These are phyloP conservation scores for Exidia glandulosa DNA, from an alignment of 768 basidiomycete species.

Conservation along the genomic window DNA sequence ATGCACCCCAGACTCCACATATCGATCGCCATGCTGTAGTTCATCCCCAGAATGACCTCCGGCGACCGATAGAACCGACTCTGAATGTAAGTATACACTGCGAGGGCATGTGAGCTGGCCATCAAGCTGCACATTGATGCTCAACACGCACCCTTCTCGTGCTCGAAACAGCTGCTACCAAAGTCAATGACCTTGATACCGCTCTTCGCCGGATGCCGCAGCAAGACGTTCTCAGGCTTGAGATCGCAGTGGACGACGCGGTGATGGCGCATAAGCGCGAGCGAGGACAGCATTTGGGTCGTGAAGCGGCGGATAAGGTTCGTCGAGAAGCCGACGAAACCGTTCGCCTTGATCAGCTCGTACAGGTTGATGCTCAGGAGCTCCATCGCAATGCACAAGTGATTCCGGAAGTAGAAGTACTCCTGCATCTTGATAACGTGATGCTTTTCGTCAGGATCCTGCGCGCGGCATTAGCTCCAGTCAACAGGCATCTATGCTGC, in stretches of 20 bases:
- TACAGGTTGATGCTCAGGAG: constrained; percentile 96
- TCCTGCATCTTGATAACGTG: constrained; percentile 98
- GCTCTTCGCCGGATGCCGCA: constrained; percentile 91
- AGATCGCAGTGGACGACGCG: constrained; percentile 97
- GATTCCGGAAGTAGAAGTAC: constrained; percentile 94
- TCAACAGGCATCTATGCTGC: background rate
- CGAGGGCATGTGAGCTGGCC: constrained; percentile 1
- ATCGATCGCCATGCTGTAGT: constrained; percentile 98
- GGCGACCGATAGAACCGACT: constrained; percentile 99
- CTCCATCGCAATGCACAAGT: constrained; percentile 98
- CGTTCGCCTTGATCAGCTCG: constrained; percentile 98
- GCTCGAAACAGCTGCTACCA: constrained; percentile 95
- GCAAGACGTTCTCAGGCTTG: constrained; percentile 96
- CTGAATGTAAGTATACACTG: constrained; percentile 99
- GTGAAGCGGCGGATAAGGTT: constrained; percentile 92
- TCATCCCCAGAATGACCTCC: constrained; percentile 97
- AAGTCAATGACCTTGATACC: constrained; percentile 98
- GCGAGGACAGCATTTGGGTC: constrained; percentile 84
- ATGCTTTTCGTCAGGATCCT: constrained; percentile 96
- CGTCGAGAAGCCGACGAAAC: constrained; percentile 96
- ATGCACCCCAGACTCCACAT: constrained; percentile 99
- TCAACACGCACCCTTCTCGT: constrained; percentile 78
- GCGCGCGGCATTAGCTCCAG: background rate
- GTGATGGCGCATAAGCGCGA: constrained; percentile 91
- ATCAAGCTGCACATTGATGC: background rate